phyloP scores from a whole-genome alignment of 2,329 filamentous ascomycete species.

The Penicillium sp. region DNA sequence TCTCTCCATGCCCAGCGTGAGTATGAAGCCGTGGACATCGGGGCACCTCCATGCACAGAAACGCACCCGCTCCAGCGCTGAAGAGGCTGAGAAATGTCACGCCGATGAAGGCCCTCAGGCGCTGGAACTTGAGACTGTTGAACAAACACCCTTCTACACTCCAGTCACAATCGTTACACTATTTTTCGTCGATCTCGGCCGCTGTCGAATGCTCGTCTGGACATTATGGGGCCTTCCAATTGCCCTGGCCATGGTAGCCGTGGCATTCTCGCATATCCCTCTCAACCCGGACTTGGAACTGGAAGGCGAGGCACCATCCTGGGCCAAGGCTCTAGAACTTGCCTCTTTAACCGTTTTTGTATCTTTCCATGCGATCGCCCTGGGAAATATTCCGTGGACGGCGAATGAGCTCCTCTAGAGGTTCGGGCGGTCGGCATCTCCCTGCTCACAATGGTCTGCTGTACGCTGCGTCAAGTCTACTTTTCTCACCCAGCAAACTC shows the following conservation, averaged over 20 bases:
- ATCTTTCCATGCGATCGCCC: conserved; percentile 47
- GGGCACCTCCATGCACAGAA: background rate
- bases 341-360: conserved; percentile 48
- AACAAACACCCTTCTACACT: background rate
- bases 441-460: conserved; percentile 48
- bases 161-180: conserved; percentile 39
- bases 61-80: background rate
- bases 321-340: conserved; percentile 41
- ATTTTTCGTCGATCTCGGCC: conserved; percentile 48
- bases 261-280: conserved; percentile 51
- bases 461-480: background rate
- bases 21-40: background rate
- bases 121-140: background rate
- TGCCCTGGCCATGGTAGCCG: conserved; percentile 44
- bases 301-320: conserved; percentile 33
- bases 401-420: conserved; percentile 51
- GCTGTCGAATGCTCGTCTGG: conserved; percentile 40
- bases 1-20: background rate
- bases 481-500: too few relatives aligned
- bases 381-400: conserved; percentile 53
- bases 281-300: conserved; percentile 46
- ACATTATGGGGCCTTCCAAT: conserved; percentile 48
- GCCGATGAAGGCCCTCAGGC: background rate
- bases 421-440: conserved; percentile 53
- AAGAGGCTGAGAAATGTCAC: background rate